Evolutionary conservation across 345 rosid genomes (phyloP).

Genomic region (Laguncularia racemosa): DNA sequence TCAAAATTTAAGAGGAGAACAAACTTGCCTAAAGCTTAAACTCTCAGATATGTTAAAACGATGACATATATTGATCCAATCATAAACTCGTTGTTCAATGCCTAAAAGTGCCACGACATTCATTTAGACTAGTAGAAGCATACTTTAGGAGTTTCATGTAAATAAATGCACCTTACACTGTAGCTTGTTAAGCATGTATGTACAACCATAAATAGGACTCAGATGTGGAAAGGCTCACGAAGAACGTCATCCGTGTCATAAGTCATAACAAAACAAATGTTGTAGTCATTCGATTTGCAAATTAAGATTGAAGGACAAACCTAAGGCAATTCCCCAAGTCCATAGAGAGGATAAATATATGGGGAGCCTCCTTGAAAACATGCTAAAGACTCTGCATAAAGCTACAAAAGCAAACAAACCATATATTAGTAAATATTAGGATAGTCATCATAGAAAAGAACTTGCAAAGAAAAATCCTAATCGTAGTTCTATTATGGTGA

Average conservation of each 20-base stretch:
- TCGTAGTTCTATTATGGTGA: neutral
- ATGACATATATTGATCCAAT: no score
- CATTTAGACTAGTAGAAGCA: no score
- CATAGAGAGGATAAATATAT: conserved; percentile 80
- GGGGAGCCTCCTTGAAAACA: conserved; percentile 97
- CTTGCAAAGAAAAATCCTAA: no score
- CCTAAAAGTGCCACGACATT: no score
- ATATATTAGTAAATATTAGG: no score
- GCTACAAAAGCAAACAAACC: conserved; percentile 23
- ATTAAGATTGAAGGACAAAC: conserved; percentile 21
- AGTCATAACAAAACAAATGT: conserved; percentile 4
- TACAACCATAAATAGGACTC: conserved; percentile 91
- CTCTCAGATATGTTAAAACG: no score
- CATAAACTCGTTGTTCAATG: no score
- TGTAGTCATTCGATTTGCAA: neutral
- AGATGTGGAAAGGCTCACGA: conserved; percentile 81
- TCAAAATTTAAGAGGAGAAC: no score
- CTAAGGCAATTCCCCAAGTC: conserved; percentile 93
- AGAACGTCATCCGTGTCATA: conserved; percentile 12
- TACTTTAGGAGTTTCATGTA: neutral
- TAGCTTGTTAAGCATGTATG: conserved; percentile 97
- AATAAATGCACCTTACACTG: conserved; percentile 63
- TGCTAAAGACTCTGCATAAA: conserved; percentile 84
- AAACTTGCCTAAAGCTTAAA: no score
- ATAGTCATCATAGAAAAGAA: no score